Conservation (phyloP, 345 rosid species). For the Salix dunnii region DNA sequence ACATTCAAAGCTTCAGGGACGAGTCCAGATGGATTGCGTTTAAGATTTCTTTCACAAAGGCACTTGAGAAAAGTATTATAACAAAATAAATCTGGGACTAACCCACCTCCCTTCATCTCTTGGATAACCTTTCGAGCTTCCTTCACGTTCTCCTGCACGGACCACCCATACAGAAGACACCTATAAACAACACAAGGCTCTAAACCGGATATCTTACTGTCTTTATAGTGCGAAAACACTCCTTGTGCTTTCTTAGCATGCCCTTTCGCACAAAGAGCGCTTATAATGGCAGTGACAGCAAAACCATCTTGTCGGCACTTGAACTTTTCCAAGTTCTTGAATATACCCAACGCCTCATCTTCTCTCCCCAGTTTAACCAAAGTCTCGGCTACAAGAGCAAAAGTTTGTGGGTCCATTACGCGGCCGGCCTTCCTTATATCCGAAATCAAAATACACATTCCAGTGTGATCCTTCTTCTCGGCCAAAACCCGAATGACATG, state of each 20-base stretch:
- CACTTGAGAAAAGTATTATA: slow-evolving; percentile 69
- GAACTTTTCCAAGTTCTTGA: slow-evolving; percentile 79
- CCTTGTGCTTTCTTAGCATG: slow-evolving; percentile 80
- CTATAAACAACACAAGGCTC: slow-evolving; percentile 52
- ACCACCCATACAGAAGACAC: slow-evolving; percentile 73
- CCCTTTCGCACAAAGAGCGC: slow-evolving; percentile 72
- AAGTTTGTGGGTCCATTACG: slow-evolving; percentile 56
- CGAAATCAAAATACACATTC: slow-evolving; percentile 58
- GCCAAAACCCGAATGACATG: slow-evolving; percentile 59
- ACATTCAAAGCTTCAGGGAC: slow-evolving; percentile 82
- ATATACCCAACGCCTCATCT: slow-evolving; percentile 80
- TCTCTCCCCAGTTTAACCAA: slow-evolving; percentile 70
- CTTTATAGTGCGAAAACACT: slow-evolving; percentile 66
- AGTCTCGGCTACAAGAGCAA: slow-evolving; percentile 54
- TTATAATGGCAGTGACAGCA: slow-evolving; percentile 53
- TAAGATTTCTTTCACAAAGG: slow-evolving; percentile 59
- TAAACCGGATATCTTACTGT: slow-evolving; percentile 33
- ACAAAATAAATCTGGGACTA: slow-evolving; percentile 63
- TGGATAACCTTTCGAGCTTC: slow-evolving; percentile 66
- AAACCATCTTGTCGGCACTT: slow-evolving; percentile 57
- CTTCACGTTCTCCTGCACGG: slow-evolving; percentile 54
- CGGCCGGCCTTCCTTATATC: slow-evolving; percentile 58
- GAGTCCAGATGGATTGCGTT: slow-evolving; percentile 71
- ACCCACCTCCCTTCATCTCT: slow-evolving; percentile 64
- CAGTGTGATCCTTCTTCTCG: slow-evolving; percentile 66